These are phyloP conservation scores for Haplosporangium gracile DNA, from an alignment of 192 early-diverging fungal species.

Conservation along the genomic window DNA sequence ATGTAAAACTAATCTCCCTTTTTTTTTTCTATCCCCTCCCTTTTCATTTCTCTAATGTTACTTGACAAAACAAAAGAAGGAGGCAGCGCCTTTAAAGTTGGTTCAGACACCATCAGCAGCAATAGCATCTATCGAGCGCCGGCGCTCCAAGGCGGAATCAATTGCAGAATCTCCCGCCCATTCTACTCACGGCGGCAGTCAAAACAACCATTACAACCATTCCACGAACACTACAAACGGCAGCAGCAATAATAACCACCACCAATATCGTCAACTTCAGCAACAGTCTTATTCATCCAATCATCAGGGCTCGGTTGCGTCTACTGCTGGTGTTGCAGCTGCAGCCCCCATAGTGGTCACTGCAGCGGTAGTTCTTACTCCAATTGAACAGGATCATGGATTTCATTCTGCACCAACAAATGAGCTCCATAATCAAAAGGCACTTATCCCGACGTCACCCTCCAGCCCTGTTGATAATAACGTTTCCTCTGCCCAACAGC, in stretches of 20 bases:
- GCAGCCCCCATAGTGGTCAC: not conserved
- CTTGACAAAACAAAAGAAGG: slow-evolving; percentile 1
- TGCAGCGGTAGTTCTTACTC: not conserved
- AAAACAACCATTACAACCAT: not conserved
- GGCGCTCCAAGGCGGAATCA: slow-evolving; percentile 17
- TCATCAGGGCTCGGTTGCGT: slow-evolving; percentile 17
- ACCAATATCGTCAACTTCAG: not conserved
- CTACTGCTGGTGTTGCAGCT: not conserved
- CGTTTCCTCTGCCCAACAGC: not conserved
- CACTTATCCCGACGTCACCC: slow-evolving; percentile 22
- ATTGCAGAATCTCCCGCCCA: not conserved
- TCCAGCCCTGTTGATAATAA: slow-evolving; percentile 19
- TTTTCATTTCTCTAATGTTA: not conserved
- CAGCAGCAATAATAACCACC: not conserved
- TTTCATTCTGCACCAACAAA: slow-evolving; percentile 31
- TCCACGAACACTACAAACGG: not conserved
- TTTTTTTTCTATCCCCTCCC: not conserved
- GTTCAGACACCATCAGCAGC: not conserved
- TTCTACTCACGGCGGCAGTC: not conserved
- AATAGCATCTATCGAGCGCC: not conserved
- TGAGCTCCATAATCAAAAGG: slow-evolving; percentile 26
- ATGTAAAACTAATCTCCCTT: not conserved
- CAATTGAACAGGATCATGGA: slow-evolving; percentile 5
- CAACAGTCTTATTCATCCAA: slow-evolving; percentile 11
- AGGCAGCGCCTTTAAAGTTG: not conserved